Evolutionary conservation across 2,329 filamentous ascomycete species (phyloP).

Genomic region (Sclerotiophoma versabilis): DNA sequence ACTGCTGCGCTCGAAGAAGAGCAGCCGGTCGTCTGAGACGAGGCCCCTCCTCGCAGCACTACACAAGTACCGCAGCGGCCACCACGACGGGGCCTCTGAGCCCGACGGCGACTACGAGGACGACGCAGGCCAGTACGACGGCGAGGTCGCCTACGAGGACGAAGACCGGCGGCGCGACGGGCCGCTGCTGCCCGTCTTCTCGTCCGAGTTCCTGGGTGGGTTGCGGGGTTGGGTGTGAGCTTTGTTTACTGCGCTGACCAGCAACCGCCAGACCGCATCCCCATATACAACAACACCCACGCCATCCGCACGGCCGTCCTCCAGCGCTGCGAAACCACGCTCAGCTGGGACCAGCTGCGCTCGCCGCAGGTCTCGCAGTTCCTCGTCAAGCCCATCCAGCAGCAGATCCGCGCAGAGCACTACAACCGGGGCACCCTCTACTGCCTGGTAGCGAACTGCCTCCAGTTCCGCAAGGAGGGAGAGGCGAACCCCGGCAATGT

Average conservation of each 20-base stretch:
- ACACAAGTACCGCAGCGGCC: constrained; percentile 37
- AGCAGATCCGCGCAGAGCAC: constrained; percentile 82
- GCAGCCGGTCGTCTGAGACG: constrained; percentile 36
- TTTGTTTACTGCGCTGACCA: constrained; percentile 37
- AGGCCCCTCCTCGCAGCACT: constrained; percentile 47
- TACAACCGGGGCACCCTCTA: constrained; percentile 88
- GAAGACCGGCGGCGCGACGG: constrained; percentile 39
- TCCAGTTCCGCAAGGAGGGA: constrained; percentile 90
- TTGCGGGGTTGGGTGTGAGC: constrained; percentile 8
- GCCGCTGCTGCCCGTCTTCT: constrained; percentile 52
- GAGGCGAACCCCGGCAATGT: constrained; percentile 83
- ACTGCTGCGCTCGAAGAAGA: constrained; percentile 42
- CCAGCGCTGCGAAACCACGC: constrained; percentile 85
- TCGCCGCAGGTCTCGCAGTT: constrained; percentile 98
- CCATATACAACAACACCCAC: constrained; percentile 90
- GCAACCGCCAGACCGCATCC: constrained; percentile 72
- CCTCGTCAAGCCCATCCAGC: constrained; percentile 91
- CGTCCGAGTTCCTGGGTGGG: constrained; percentile 47
- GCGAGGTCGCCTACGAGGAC: constrained; percentile 42
- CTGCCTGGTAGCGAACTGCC: constrained; percentile 88
- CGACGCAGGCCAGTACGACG: constrained; percentile 33
- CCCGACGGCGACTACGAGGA: constrained; percentile 32
- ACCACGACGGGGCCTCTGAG: constrained; percentile 30
- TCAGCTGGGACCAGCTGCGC: constrained; percentile 93
- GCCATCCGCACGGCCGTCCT: constrained; percentile 85